Evolutionary conservation across 805 yeast species (phyloP).

Genomic region (Millerozyma acaciae): DNA sequence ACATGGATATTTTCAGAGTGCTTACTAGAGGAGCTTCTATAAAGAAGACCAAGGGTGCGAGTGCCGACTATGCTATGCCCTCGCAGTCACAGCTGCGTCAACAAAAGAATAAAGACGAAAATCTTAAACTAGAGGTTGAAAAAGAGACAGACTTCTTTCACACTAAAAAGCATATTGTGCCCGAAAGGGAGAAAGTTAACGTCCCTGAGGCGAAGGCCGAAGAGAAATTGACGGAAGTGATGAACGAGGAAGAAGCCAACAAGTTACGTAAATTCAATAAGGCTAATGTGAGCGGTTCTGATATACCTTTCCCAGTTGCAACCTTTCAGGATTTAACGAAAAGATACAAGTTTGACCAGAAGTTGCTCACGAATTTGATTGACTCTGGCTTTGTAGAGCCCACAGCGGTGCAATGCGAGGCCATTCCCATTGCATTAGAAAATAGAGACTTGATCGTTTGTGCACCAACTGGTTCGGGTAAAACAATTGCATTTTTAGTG

Average conservation of each 20-base stretch:
- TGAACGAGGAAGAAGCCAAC: constrained; percentile 55
- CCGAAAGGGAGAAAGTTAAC: constrained; percentile 10
- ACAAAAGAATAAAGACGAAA: constrained; percentile 28
- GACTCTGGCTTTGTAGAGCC: constrained; percentile 77
- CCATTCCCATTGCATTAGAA: constrained; percentile 69
- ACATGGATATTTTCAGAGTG: constrained; percentile 86
- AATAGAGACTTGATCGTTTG: constrained; percentile 82
- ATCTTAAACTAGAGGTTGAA: constrained; percentile 50
- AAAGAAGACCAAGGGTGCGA: constrained; percentile 38
- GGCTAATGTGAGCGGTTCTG: constrained; percentile 77
- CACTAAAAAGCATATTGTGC: constrained; percentile 39
- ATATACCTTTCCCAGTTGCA: constrained; percentile 86
- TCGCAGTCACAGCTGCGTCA: constrained; percentile 17
- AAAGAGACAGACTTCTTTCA: constrained; percentile 83
- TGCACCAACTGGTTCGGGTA: constrained; percentile 99
- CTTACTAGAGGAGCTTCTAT: constrained; percentile 82
- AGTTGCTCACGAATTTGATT: constrained; percentile 58
- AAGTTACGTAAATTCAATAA: constrained; percentile 55
- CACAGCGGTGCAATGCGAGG: constrained; percentile 89
- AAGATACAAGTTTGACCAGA: constrained; percentile 62
- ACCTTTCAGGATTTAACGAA: constrained; percentile 77
- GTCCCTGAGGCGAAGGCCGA: neutral
- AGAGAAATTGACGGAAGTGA: constrained; percentile 41
- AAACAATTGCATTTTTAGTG: constrained; percentile 83
- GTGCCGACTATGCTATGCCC: constrained; percentile 40